Conservation (phyloP, 139 green algal species). For the Tetraselmis striata region DNA sequence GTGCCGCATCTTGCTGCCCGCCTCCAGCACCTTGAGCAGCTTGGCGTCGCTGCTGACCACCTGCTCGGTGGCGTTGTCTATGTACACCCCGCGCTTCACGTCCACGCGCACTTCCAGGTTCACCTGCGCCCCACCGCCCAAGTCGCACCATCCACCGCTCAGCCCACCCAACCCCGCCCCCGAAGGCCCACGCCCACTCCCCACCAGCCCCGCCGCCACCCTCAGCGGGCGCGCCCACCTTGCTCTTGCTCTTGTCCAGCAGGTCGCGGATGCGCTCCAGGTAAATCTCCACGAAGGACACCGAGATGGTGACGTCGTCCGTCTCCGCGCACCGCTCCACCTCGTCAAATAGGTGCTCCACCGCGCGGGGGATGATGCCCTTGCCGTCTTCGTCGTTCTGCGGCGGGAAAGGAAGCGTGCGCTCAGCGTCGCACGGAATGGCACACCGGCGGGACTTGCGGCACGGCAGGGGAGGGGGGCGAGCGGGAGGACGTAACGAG, state of each 20-base stretch:
- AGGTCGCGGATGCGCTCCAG: constrained; percentile 26
- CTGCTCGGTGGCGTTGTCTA: constrained; percentile 21
- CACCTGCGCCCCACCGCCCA: too few relatives aligned
- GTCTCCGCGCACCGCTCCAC: constrained; percentile 1
- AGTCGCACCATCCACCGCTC: too few relatives aligned
- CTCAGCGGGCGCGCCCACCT: neutral
- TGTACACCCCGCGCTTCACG: constrained; percentile 21
- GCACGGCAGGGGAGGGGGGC: too few relatives aligned
- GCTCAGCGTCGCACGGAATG: neutral
- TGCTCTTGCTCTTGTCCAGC: constrained; percentile 20
- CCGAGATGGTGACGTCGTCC: constrained; percentile 15
- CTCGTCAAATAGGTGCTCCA: constrained; percentile 24
- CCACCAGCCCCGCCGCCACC: neutral
- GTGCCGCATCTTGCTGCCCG: constrained; percentile 10
- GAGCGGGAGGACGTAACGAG: neutral
- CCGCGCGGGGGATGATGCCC: constrained; percentile 23
- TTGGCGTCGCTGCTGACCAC: constrained; percentile 11
- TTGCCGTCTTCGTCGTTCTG: constrained; percentile 6
- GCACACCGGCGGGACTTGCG: too few relatives aligned
- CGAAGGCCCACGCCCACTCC: neutral
- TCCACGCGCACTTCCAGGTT: constrained; percentile 27
- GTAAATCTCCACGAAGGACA: constrained; percentile 23
- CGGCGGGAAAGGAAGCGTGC: too few relatives aligned
- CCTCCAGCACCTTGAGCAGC: constrained; percentile 10
- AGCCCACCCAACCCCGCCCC: neutral